Percentiles rank a stretch among this genome's conserved stretches.
Evolutionary conservation across 75 land plant genomes (phyloP).

Genomic region (Adiantum capillusveneris): DNA sequence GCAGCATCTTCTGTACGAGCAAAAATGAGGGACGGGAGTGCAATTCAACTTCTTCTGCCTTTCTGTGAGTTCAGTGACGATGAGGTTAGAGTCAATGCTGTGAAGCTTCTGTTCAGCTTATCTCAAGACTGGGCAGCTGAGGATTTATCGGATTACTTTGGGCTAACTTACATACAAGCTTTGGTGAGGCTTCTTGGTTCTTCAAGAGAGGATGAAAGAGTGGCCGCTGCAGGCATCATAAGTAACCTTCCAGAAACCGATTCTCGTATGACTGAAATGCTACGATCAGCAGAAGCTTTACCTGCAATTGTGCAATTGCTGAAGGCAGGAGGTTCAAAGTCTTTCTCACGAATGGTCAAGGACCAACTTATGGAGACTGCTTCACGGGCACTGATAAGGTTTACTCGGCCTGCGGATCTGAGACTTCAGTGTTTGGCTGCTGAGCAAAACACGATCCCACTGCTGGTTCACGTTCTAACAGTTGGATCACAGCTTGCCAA

Average conservation of each 20-base stretch:
- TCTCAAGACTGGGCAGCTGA: conserved; percentile 41
- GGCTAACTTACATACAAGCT: conserved; percentile 24
- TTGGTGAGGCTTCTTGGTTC: conserved; percentile 32
- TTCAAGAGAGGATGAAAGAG: conserved; percentile 43
- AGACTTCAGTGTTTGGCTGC: conserved; percentile 39
- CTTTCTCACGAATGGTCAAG: conserved; percentile 6
- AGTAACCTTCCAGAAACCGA: conserved; percentile 38
- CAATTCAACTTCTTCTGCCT: conserved; percentile 46
- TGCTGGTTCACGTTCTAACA: conserved; percentile 34
- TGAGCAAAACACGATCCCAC: conserved; percentile 35
- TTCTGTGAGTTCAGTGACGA: conserved; percentile 31
- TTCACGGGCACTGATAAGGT: conserved; percentile 41
- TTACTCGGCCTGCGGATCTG: conserved; percentile 30
- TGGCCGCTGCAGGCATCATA: conserved; percentile 50
- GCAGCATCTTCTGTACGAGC: conserved; percentile 32
- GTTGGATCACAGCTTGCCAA: conserved; percentile 42
- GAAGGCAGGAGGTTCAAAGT: conserved; percentile 2
- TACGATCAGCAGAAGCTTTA: conserved; percentile 36
- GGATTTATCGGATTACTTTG: conserved; percentile 33
- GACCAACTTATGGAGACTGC: conserved; percentile 44
- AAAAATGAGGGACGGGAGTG: conserved; percentile 43
- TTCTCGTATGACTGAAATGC: conserved; percentile 34
- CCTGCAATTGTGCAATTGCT: conserved; percentile 29
- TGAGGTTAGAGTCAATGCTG: conserved; percentile 43
- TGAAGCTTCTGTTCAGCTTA: conserved; percentile 48